A percentile compares a stretch with the other conserved stretches of the same genome.
Evolutionary conservation across 768 basidiomycete genomes (phyloP).

Genomic region (Hortiboletus campestris): DNA sequence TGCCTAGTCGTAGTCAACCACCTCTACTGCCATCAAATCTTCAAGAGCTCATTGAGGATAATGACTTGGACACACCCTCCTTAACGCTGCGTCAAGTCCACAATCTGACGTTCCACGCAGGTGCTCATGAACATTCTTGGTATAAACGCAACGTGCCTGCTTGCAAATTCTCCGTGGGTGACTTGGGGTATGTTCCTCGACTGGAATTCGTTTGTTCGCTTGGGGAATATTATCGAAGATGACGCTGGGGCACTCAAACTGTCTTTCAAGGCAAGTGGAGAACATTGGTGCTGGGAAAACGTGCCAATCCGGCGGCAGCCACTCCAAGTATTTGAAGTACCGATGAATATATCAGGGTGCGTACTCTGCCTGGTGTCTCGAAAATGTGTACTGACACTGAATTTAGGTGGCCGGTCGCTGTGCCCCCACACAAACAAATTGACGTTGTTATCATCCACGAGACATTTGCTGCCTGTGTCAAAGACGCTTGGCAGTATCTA

Average conservation of each 20-base stretch:
- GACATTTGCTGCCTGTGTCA: conserved; percentile 22
- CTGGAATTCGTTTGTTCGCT: conserved; percentile 38
- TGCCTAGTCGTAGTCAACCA: conserved; percentile 36
- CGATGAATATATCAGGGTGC: conserved; percentile 34
- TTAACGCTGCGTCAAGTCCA: conserved; percentile 39
- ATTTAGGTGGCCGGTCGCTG: conserved; percentile 44
- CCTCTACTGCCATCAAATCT: conserved; percentile 31
- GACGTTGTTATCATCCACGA: conserved; percentile 41
- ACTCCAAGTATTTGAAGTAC: conserved; percentile 36
- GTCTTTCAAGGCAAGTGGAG: conserved; percentile 25
- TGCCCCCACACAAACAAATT: conserved; percentile 36
- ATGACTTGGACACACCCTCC: conserved; percentile 25
- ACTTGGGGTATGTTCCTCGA: conserved; percentile 43
- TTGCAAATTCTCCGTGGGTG: conserved; percentile 42
- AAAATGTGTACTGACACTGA: not conserved
- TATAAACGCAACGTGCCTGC: conserved; percentile 39
- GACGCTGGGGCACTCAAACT: conserved; percentile 23
- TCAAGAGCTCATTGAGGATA: conserved; percentile 35
- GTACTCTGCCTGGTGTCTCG: not conserved
- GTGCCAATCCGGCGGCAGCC: conserved; percentile 27
- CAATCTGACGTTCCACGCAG: conserved; percentile 35
- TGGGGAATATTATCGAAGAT: conserved; percentile 40
- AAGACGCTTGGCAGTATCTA: conserved; percentile 41
- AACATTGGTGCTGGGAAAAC: conserved; percentile 40
- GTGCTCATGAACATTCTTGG: conserved; percentile 41